Percentiles rank a stretch among this genome's conserved stretches.
phyloP scores from a whole-genome alignment of 164 flowering plant genomes.

The Santalum album region DNA sequence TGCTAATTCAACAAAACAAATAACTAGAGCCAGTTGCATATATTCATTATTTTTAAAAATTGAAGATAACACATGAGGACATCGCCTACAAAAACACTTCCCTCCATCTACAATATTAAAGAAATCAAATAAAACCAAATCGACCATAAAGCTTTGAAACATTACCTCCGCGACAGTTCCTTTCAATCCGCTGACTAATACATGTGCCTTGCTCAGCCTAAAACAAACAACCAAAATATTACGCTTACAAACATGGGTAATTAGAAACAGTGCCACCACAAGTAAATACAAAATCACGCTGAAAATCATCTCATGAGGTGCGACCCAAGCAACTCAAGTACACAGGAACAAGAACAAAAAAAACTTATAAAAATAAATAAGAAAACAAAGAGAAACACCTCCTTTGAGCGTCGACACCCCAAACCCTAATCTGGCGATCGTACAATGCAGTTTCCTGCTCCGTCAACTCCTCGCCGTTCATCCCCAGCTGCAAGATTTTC shows the following conservation, averaged over 20 bases:
- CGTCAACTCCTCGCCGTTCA: conserved; percentile 85
- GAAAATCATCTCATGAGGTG: neutral
- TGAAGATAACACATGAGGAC: no score
- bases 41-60: no score
- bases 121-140: no score
- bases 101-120: no score
- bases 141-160: no score
- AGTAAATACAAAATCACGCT: no score
- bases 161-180: conserved; percentile 82
- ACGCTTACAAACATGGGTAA: neutral
- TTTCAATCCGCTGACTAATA: conserved; percentile 74
- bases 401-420: conserved; percentile 97
- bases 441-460: conserved; percentile 93
- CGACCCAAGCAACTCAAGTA: neutral
- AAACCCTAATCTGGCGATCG: conserved; percentile 98
- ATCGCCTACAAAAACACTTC: no score
- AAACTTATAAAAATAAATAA: neutral
- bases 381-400: conserved; percentile 36
- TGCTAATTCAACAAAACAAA: neutral
- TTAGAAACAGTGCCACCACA: neutral
- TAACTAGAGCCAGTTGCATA: no score
- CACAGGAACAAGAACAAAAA: neutral
- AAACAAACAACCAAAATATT: conserved; percentile 3
- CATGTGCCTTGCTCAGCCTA: conserved; percentile 83
- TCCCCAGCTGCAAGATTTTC: conserved; percentile 23